Evolutionary conservation across 2,329 filamentous ascomycete species (phyloP).

Genomic region (Calonectria ilicicola): DNA sequence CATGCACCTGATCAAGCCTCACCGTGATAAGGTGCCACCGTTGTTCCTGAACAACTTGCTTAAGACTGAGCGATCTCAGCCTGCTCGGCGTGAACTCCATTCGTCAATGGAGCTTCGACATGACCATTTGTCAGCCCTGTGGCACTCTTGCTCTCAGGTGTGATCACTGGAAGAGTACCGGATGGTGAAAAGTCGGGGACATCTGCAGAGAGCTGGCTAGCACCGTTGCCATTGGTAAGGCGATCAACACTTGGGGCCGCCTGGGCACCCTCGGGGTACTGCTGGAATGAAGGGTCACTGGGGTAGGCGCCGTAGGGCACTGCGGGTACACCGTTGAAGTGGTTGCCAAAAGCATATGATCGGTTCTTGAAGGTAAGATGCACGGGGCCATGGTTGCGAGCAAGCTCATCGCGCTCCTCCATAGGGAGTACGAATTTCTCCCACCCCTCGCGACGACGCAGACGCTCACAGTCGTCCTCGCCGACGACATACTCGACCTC

Average conservation of each 20-base stretch:
- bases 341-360: constrained; percentile 42
- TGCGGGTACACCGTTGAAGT: constrained; percentile 48
- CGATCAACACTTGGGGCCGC: constrained; percentile 53
- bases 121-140: constrained; percentile 38
- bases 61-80: constrained; percentile 30
- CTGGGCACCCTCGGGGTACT: constrained; percentile 47
- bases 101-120: constrained; percentile 36
- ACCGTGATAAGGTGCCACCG: constrained; percentile 9
- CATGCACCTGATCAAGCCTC: constrained; percentile 16
- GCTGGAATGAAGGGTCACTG: constrained; percentile 44
- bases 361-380: constrained; percentile 53
- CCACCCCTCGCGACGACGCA: constrained; percentile 83
- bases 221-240: constrained; percentile 41
- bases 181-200: constrained; percentile 56
- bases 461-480: constrained; percentile 81
- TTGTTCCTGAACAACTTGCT: constrained; percentile 16
- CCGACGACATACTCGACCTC: constrained; percentile 81
- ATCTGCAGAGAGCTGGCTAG: constrained; percentile 52
- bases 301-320: constrained; percentile 47
- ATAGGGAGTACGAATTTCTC: constrained; percentile 81
- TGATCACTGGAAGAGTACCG: constrained; percentile 33
- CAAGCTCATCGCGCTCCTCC: constrained; percentile 77
- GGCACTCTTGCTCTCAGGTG: constrained; percentile 24
- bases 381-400: constrained; percentile 77
- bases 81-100: constrained; percentile 44